Evolutionary conservation across 768 basidiomycete genomes (phyloP).

Genomic region (Scleroderma citrinum): DNA sequence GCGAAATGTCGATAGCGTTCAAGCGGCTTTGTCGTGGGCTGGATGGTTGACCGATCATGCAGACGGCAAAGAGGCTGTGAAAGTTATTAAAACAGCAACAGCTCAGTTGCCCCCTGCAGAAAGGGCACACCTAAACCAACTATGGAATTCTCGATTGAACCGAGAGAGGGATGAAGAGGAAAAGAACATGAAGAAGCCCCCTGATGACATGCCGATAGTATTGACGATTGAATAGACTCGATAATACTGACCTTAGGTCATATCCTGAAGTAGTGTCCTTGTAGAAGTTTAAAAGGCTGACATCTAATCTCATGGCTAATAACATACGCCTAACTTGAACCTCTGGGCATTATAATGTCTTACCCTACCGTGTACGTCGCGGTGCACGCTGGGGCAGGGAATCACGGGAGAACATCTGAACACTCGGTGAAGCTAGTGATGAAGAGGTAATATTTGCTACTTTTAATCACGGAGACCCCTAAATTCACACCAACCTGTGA

Average conservation of each 20-base stretch:
- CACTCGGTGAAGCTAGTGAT: conserved; percentile 50
- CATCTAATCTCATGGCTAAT: too few relatives aligned
- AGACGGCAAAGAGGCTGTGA: conserved; percentile 36
- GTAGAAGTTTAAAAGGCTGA: background rate
- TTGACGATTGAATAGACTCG: background rate
- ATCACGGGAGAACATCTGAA: conserved; percentile 46
- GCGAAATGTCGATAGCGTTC: conserved; percentile 32
- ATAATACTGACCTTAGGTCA: too few relatives aligned
- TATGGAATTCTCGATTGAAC: conserved; percentile 27
- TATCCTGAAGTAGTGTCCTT: too few relatives aligned
- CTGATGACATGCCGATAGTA: background rate
- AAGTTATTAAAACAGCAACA: conserved; percentile 30
- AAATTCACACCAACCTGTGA: too few relatives aligned
- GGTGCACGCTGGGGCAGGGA: conserved; percentile 77
- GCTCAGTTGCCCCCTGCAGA: conserved; percentile 21
- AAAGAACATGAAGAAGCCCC: background rate
- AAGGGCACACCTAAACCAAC: conserved; percentile 30
- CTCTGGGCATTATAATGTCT: too few relatives aligned
- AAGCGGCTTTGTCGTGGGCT: conserved; percentile 41
- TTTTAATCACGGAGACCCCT: background rate
- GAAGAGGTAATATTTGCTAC: conserved; percentile 38
- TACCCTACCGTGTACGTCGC: conserved; percentile 39
- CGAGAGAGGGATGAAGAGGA: background rate
- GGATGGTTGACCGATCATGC: conserved; percentile 40
- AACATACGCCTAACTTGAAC: too few relatives aligned